Base-by-base conservation (phyloP, 768 basidiomycete species). In the Mycena olivaceomarginata region DNA sequence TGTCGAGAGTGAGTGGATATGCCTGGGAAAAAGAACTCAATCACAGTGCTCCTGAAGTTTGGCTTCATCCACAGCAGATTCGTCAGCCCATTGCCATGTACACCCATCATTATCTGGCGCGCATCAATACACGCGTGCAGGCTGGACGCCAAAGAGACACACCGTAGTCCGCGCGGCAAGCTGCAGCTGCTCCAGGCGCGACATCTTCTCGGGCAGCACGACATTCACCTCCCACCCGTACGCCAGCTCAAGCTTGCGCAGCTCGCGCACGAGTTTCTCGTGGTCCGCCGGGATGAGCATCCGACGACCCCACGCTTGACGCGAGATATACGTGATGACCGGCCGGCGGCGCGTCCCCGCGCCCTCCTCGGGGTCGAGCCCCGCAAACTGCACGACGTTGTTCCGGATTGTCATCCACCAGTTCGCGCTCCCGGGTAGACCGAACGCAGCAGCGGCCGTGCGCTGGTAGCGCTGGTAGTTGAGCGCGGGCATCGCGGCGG, bases 31-130 rank as follows among this genome's bases (percentile, higher is more conserved):
- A 97, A 97, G 86, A 98, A 97, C 82, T 98, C 97, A 83, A 98
- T 96, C 39, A 98, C 96, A 0, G 97, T 97, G 43, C 96, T 91
- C 16, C 94, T 89, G 10, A 93, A 93, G 3, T 91, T 92, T 2
- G 96, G 95, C 37, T 94, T 94, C 97, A 98, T 98, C 97, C 97
- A 98, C 5, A 98, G 83, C 1, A 98, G 90, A 39, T 96, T 90
- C 0, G 97, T 98, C 46, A 98, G 84, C 46, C 96, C 97, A 82
- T 98, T 98, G 13, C 97, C 97, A 81, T 98, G 97, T 20, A 98
- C 94, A 8, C 51, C 97, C 91, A 98, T 94, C 93, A 98, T 91
- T 80, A 98, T 96, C 97, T 98, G 76, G 41, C 5, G 45, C 12
- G 16, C 37, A 12, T 65, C n/a, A 8, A 8, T 25, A 20, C 56